Conservation (phyloP, 2,329 filamentous ascomycete genomes). For the Plenodomus tracheiphilus region DNA sequence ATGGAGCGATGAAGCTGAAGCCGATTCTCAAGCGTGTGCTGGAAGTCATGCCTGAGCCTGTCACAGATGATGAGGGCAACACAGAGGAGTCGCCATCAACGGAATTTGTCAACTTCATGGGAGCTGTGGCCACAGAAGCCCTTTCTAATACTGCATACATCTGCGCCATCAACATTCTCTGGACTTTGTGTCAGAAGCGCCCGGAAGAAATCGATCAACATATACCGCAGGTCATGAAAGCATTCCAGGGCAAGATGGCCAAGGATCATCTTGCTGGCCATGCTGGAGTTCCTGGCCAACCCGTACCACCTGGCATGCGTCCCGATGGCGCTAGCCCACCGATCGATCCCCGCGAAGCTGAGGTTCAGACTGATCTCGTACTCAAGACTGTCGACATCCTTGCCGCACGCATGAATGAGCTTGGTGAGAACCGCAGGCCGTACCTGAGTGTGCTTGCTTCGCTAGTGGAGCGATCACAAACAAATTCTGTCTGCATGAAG, state of each 20-base stretch:
- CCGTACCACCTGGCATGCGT: constrained; percentile 43
- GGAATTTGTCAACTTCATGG: constrained; percentile 84
- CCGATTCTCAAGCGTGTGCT: constrained; percentile 81
- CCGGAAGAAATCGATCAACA: constrained; percentile 89
- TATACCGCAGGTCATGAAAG: constrained; percentile 87
- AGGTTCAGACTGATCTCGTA: constrained; percentile 88
- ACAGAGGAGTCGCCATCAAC: constrained; percentile 77
- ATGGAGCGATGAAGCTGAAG: constrained; percentile 62
- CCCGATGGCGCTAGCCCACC: constrained; percentile 63
- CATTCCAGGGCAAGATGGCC: constrained; percentile 86
- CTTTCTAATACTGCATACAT: constrained; percentile 80
- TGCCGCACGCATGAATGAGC: constrained; percentile 85
- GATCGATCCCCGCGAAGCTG: constrained; percentile 75
- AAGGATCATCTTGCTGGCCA: constrained; percentile 81
- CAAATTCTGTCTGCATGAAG: constrained; percentile 84
- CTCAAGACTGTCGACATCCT: constrained; percentile 95
- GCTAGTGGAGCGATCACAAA: constrained; percentile 91
- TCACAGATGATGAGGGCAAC: constrained; percentile 80
- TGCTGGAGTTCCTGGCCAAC: constrained; percentile 50
- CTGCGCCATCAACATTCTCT: constrained; percentile 88
- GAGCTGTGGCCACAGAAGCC: constrained; percentile 83
- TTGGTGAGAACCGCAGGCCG: constrained; percentile 87
- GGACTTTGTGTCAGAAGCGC: constrained; percentile 84
- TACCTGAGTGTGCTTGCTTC: constrained; percentile 95
- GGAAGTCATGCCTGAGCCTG: constrained; percentile 80